A percentile compares a stretch with the other conserved stretches of the same genome.
These are phyloP conservation scores for Pouteria campechiana DNA, from an alignment of 179 eudicot genomes.

Conservation along the genomic window DNA sequence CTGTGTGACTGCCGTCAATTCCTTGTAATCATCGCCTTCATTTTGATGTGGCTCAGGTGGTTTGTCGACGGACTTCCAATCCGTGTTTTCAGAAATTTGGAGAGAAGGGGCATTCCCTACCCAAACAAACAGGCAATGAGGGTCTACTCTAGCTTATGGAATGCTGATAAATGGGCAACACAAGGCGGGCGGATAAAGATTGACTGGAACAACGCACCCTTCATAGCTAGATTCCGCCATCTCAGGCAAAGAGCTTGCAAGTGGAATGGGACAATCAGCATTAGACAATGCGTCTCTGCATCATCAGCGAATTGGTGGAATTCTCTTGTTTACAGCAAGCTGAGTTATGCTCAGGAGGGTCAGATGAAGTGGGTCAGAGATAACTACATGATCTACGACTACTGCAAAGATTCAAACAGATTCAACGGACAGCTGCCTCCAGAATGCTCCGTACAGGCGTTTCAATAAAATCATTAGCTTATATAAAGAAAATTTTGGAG, in stretches of 20 bases:
- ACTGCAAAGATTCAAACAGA: conserved; percentile 24
- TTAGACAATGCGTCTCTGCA: conserved; percentile 13
- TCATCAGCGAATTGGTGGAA: conserved; percentile 36
- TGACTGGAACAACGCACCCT: conserved; percentile 38
- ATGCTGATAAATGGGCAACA: conserved; percentile 64
- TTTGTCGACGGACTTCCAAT: conserved; percentile 37
- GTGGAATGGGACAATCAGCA: conserved; percentile 16
- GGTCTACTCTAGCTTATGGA: conserved; percentile 43
- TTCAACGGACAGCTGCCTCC: conserved; percentile 19
- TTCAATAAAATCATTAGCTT: conserved; percentile 2
- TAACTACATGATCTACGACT: conserved; percentile 37
- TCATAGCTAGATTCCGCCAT: conserved; percentile 19
- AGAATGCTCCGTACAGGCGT: conserved; percentile 32
- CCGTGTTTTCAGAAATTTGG: conserved; percentile 46
- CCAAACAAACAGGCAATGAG: conserved; percentile 42
- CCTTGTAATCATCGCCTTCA: too few species aligned
- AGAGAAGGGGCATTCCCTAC: conserved; percentile 24
- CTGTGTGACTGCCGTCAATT: too few species aligned
- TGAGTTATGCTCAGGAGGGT: conserved; percentile 11
- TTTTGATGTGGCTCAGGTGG: too few species aligned
- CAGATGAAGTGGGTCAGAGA: conserved; percentile 27
- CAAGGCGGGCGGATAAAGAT: conserved; percentile 49
- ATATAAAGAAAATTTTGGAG: not conserved
- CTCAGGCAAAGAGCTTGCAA: conserved; percentile 39
- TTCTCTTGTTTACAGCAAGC: conserved; percentile 8